Evolutionary conservation across 140 eudicot species (phyloP).

Genomic region (Oenanthe javanica): DNA sequence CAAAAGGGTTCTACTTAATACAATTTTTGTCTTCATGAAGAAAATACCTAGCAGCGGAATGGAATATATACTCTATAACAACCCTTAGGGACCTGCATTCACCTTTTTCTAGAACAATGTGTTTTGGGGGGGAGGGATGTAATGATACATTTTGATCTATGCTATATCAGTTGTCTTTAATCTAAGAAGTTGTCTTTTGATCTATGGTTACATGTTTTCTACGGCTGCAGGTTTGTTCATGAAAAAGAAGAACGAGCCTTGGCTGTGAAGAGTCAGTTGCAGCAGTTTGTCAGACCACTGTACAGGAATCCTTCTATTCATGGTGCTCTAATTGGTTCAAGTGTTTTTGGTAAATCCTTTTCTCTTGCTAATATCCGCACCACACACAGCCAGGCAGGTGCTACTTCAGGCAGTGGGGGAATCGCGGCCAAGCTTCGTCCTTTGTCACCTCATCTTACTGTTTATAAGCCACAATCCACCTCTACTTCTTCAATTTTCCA

Average conservation of each 20-base stretch:
- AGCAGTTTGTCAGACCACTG: slow-evolving; percentile 60
- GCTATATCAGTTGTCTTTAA: background rate
- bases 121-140: background rate
- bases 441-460: slow-evolving; percentile 5
- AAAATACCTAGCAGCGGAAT: background rate
- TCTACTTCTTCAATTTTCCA: slow-evolving; percentile 7
- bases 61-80: background rate
- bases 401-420: background rate
- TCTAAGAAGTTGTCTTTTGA: no score
- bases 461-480: slow-evolving; percentile 6
- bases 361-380: background rate
- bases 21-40: background rate
- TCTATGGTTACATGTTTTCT: no score
- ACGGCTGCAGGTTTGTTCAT: background rate
- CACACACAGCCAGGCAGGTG: slow-evolving; percentile 3
- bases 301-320: slow-evolving; percentile 92
- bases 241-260: background rate
- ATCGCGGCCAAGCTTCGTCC: slow-evolving; percentile 26
- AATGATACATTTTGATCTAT: background rate
- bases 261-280: background rate
- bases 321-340: slow-evolving; percentile 68
- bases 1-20: background rate
- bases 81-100: background rate
- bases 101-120: no score
- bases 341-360: background rate